Percentiles rank a stretch among this genome's conserved stretches.
Evolutionary conservation across 805 yeast genomes (phyloP).

Genomic region (Brettanomyces bruxellensis): DNA sequence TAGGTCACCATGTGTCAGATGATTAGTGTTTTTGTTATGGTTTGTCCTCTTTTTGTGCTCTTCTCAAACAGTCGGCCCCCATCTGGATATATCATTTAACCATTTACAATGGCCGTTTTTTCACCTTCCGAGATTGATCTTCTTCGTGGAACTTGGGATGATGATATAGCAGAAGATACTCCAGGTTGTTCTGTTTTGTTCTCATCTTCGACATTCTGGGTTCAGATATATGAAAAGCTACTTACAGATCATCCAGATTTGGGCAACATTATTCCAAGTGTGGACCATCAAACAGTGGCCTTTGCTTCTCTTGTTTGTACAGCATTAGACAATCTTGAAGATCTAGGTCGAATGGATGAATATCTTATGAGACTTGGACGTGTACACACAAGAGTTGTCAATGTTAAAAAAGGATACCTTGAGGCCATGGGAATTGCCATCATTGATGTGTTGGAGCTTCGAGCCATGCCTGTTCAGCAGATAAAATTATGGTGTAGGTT

Average conservation of each 20-base stretch:
- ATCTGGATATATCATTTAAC: too few relatives aligned
- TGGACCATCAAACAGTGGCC: conserved; percentile 60
- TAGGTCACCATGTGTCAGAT: too few relatives aligned
- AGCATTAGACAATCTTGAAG: conserved; percentile 50
- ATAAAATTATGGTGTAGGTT: too few relatives aligned
- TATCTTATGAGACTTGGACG: conserved; percentile 53
- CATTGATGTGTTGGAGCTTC: conserved; percentile 46
- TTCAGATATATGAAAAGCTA: conserved; percentile 58
- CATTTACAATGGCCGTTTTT: background rate
- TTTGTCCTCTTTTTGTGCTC: too few relatives aligned
- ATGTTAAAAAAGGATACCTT: conserved; percentile 50
- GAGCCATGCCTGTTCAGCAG: conserved; percentile 23
- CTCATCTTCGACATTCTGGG: conserved; percentile 51
- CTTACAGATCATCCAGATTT: conserved; percentile 45
- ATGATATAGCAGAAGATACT: conserved; percentile 1
- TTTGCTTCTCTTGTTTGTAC: conserved; percentile 62
- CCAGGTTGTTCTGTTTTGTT: conserved; percentile 23
- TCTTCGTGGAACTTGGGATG: conserved; percentile 10
- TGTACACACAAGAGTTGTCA: conserved; percentile 57
- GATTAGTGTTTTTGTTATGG: too few relatives aligned
- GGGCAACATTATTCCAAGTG: conserved; percentile 51
- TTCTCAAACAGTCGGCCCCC: too few relatives aligned
- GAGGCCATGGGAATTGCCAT: conserved; percentile 60
- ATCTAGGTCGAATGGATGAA: conserved; percentile 40
- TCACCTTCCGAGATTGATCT: conserved; percentile 7